A percentile compares a stretch with the other conserved stretches of the same genome.
phyloP scores from a whole-genome alignment of 805 yeast species.

The Saccharomycopsis olivae region DNA sequence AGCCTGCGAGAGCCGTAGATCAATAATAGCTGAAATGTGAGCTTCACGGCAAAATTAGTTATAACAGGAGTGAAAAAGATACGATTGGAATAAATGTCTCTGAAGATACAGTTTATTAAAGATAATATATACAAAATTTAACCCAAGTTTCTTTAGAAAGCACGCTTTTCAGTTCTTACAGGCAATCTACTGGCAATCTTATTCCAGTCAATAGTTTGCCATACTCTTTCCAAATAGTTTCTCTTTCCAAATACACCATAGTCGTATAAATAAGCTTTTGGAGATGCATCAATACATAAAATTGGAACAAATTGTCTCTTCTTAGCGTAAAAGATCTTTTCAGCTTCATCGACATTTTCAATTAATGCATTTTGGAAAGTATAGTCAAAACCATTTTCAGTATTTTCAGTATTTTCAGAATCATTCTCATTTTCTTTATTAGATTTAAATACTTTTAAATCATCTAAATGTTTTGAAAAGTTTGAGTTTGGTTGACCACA shows the following conservation, averaged over 20 bases:
- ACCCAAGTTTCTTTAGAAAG: too few relatives aligned
- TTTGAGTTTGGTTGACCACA: slow-evolving; percentile 74
- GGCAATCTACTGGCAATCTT: slow-evolving; percentile 41
- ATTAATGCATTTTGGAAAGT: slow-evolving; percentile 10
- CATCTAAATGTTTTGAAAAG: slow-evolving; percentile 40
- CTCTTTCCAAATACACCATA: slow-evolving; percentile 71
- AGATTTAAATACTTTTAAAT: slow-evolving; percentile 24
- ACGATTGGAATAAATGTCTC: too few relatives aligned
- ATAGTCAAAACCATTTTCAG: background rate
- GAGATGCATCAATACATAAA: slow-evolving; percentile 62
- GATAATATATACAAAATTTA: too few relatives aligned
- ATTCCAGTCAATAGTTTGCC: slow-evolving; percentile 69
- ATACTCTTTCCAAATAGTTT: slow-evolving; percentile 49
- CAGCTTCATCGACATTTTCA: slow-evolving; percentile 30
- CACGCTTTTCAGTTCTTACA: slow-evolving; percentile 7
- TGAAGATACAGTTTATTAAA: too few relatives aligned
- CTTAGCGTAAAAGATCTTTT: slow-evolving; percentile 30
- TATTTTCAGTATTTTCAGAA: slow-evolving; percentile 3
- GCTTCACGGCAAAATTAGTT: background rate
- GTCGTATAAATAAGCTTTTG: slow-evolving; percentile 58
- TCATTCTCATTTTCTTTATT: slow-evolving; percentile 6
- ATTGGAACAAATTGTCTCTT: slow-evolving; percentile 42
- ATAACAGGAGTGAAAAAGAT: too few relatives aligned
- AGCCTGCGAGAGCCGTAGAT: too few relatives aligned
- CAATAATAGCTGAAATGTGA: too few relatives aligned